Conservation (phyloP, 1,284 basidiomycete genomes). For the Puccinia novopanici region DNA sequence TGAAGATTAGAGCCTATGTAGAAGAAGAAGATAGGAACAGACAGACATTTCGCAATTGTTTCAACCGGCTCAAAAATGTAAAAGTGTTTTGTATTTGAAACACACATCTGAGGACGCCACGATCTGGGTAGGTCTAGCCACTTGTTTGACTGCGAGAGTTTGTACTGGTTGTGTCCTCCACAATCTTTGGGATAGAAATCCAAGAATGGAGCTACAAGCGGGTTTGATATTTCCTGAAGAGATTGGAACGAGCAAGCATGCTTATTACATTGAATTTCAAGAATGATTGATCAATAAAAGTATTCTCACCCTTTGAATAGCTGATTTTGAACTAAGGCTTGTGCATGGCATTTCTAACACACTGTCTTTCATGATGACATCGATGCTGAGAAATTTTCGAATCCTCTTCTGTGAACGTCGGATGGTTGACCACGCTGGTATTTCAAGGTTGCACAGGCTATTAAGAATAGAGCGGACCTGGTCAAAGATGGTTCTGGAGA, state of each 20-base stretch:
- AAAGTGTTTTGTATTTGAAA: background rate
- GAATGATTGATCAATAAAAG: background rate
- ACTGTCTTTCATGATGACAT: background rate
- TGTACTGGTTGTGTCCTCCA: background rate
- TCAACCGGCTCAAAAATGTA: constrained; percentile 13
- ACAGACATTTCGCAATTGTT: background rate
- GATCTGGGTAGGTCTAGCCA: background rate
- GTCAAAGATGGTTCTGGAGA: too few species aligned
- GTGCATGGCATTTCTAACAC: background rate
- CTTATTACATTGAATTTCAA: background rate
- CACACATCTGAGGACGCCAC: background rate
- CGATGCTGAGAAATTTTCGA: background rate
- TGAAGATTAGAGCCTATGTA: too few species aligned
- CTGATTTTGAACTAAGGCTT: background rate
- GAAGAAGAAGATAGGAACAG: background rate
- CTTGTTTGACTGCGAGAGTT: background rate
- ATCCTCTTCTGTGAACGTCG: background rate
- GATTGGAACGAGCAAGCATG: background rate
- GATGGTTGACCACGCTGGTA: background rate
- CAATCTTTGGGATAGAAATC: background rate
- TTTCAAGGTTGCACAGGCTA: background rate
- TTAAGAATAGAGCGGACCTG: background rate
- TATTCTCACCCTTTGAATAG: too few species aligned
- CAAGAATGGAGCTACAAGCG: background rate
- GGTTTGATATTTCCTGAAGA: background rate